Percentiles rank a stretch among this genome's conserved stretches.
Evolutionary conservation across 2,329 filamentous ascomycete species (phyloP).

Genomic region (Arachnomyces sp.): DNA sequence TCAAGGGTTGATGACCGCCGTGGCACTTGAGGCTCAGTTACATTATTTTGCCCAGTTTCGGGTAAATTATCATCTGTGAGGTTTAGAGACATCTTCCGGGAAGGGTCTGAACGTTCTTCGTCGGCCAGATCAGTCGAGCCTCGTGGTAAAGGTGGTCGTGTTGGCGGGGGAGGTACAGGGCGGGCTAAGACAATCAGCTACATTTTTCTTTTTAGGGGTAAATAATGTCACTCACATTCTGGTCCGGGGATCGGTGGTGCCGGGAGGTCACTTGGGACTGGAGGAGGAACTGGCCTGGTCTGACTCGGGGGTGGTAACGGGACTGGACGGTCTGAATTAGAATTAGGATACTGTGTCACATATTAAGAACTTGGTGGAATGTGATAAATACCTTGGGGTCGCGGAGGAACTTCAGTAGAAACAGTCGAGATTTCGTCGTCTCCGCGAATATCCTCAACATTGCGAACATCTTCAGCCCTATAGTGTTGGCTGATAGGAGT

Average conservation of each 20-base stretch:
- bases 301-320: constrained; percentile 37
- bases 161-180: constrained; percentile 49
- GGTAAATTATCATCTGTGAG: constrained; percentile 24
- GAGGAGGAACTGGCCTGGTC: constrained; percentile 31
- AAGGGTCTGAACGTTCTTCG: constrained; percentile 65
- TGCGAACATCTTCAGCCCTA: constrained; percentile 42
- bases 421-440: constrained; percentile 15
- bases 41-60: constrained; percentile 8
- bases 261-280: constrained; percentile 28
- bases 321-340: constrained; percentile 34
- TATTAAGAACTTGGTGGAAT: constrained; percentile 5
- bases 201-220: background rate
- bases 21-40: constrained; percentile 33
- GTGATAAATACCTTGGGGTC: constrained; percentile 45
- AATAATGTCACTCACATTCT: constrained; percentile 51
- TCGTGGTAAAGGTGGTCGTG: constrained; percentile 53
- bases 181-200: constrained; percentile 45
- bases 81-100: constrained; percentile 37
- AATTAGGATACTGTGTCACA: background rate
- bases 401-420: constrained; percentile 24
- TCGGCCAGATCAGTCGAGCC: constrained; percentile 80
- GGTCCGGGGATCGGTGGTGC: constrained; percentile 30
- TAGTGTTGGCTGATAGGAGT: constrained; percentile 37
- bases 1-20: constrained; percentile 31
- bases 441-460: constrained; percentile 45